Evolutionary conservation across 1,139 yeast genomes (phyloP).

Genomic region (Pneumocystis murina): DNA sequence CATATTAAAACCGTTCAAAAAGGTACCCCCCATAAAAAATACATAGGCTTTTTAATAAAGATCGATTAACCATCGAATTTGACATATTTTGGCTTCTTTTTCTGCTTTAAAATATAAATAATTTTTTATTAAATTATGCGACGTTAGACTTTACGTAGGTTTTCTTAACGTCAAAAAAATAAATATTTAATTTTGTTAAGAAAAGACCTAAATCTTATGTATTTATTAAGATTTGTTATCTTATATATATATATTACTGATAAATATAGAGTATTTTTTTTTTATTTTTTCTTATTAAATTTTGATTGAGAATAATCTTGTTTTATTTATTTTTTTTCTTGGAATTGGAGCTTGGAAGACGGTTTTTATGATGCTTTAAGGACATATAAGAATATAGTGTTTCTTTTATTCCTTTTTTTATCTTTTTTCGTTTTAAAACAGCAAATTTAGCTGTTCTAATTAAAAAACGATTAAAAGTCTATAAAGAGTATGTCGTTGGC

Average conservation of each 20-base stretch:
- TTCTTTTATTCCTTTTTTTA: background rate
- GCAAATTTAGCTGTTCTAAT: background rate
- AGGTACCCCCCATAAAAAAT: background rate
- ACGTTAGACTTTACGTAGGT: background rate
- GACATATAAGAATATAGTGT: background rate
- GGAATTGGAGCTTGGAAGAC: no score
- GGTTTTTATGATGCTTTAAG: no score
- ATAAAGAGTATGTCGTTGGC: constrained; percentile 30
- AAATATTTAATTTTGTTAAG: background rate
- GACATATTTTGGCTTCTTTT: background rate
- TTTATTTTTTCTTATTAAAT: no score
- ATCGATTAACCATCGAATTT: background rate
- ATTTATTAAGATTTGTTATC: background rate
- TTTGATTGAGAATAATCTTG: no score
- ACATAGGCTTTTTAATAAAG: background rate
- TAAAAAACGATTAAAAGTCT: background rate
- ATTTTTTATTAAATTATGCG: background rate
- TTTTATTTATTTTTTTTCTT: no score
- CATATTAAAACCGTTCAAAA: background rate
- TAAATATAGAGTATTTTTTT: no score
- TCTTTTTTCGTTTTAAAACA: background rate
- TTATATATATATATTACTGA: background rate
- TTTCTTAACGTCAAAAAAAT: background rate
- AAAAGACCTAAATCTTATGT: background rate
- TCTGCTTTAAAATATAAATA: background rate